Base-by-base conservation (phyloP, 306 rosid species). In the Cucurbita moschata region DNA sequence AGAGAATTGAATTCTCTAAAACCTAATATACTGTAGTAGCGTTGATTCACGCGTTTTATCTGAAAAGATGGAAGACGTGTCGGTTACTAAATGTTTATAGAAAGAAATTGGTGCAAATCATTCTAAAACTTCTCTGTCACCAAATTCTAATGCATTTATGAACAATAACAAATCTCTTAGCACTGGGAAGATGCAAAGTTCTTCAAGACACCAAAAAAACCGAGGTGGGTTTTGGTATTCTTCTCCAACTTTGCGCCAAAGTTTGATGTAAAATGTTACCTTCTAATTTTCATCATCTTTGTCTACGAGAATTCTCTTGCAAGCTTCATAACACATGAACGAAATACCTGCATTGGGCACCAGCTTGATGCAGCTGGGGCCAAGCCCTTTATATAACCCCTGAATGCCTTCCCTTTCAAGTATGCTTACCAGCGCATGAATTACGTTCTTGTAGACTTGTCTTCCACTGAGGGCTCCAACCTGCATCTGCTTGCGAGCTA, bases 401-500 rank as follows among this genome's bases (percentile, higher is more conserved):
- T 13, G 80, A 15, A 95, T 26, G 51, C 97, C 99, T 87, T 95
- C 92, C 42, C 87, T 77, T 77, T 89, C 96, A 42, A 88, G 86
- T 71, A 94, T 94, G 83, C 91, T 86, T 13, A 90, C 83, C 46
- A 95, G 96, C 19, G 96, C 96, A 46, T 95, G 97, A 46, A 91
- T 30, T 66, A 95, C 89, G 76, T 91, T 77, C 76, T 79, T 88
- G 81, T 95, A 89, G 10, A 91, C 86, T 78, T 84, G 96, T 56
- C 96, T 85, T 81, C 97, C 97, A 81, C 92, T 84, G 4, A 91
- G 79, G 58, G 96, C 91, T 23, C 97, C 97, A 4, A 88, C 96
- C 80, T 95, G 99, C 99, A 94, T 94, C 35, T 94, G 99, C 85
- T 94, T 94, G 78, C 99, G 97, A 76, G 92, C 97, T 35, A 95